Evolutionary conservation across 129 eudicot genomes (phyloP).

Genomic region (Dittrichia graveolens): DNA sequence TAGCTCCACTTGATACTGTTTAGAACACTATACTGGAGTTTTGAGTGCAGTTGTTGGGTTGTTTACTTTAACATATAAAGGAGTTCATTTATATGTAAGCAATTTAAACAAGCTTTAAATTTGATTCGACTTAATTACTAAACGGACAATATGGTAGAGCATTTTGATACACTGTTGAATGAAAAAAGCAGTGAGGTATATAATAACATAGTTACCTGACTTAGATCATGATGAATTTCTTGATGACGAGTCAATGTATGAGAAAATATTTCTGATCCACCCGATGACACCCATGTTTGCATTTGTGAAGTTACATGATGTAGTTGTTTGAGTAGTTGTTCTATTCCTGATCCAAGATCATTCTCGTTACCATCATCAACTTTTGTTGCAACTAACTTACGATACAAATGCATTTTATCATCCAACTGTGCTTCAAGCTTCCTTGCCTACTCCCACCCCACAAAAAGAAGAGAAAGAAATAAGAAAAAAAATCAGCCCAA

Average conservation of each 20-base stretch:
- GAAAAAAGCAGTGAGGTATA: slow-evolving; percentile 1
- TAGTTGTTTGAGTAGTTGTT: slow-evolving; percentile 74
- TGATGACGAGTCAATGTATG: slow-evolving; percentile 97
- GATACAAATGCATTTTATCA: slow-evolving; percentile 92
- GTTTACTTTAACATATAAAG: neutral
- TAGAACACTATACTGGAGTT: too few relatives aligned
- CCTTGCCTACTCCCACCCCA: slow-evolving; percentile 61
- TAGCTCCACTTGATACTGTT: too few relatives aligned
- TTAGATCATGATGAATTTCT: slow-evolving; percentile 94
- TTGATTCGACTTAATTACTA: neutral
- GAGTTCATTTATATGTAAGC: neutral
- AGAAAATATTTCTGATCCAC: slow-evolving; percentile 96
- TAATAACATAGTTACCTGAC: slow-evolving; percentile 57
- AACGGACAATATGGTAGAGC: neutral
- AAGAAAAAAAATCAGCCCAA: neutral
- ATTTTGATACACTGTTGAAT: neutral
- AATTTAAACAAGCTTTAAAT: slow-evolving; percentile 6
- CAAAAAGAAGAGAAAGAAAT: neutral
- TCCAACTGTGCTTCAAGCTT: slow-evolving; percentile 96
- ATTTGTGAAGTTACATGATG: slow-evolving; percentile 80
- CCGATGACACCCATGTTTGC: slow-evolving; percentile 97
- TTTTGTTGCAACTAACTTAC: slow-evolving; percentile 71
- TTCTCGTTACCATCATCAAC: slow-evolving; percentile 55
- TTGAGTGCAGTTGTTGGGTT: too few relatives aligned
- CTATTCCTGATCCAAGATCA: slow-evolving; percentile 77